Conservation (phyloP, 495 filamentous ascomycete species). For the Monascus purpureus region DNA sequence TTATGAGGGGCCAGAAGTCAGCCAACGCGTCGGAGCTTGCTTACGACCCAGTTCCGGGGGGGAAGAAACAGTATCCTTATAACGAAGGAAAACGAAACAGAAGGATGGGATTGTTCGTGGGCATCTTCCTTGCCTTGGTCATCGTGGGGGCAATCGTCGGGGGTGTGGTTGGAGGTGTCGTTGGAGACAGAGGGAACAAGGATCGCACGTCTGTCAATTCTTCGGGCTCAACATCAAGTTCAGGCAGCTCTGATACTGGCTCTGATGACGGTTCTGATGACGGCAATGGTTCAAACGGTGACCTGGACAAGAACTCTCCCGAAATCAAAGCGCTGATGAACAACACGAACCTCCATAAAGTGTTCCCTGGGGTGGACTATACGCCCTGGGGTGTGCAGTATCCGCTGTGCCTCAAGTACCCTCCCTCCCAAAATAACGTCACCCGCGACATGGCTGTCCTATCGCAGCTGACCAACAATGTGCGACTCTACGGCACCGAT, state of each 20-base stretch:
- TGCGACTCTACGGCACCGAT: slow-evolving; percentile 91
- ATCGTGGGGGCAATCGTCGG: slow-evolving; percentile 60
- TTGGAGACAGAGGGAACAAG: slow-evolving; percentile 33
- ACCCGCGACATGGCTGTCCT: slow-evolving; percentile 86
- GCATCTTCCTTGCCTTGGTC: slow-evolving; percentile 42
- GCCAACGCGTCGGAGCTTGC: slow-evolving; percentile 16
- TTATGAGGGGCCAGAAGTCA: slow-evolving; percentile 6
- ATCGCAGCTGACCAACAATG: slow-evolving; percentile 76
- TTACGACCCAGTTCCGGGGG: slow-evolving; percentile 42
- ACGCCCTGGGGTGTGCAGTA: slow-evolving; percentile 86
- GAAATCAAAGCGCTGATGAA: slow-evolving; percentile 75
- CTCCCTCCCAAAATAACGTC: slow-evolving; percentile 84
- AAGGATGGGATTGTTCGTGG: slow-evolving; percentile 57
- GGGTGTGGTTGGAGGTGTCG: slow-evolving; percentile 61
- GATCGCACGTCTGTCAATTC: slow-evolving; percentile 6
- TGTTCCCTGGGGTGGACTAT: slow-evolving; percentile 96
- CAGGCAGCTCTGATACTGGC: too few species aligned
- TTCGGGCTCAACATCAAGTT: too few species aligned
- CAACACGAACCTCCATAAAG: slow-evolving; percentile 71
- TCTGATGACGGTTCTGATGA: too few species aligned
- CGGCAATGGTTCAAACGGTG: slow-evolving; percentile 38
- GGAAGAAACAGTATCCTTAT: slow-evolving; percentile 29
- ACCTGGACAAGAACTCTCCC: slow-evolving; percentile 55
- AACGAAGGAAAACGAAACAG: slow-evolving; percentile 47
- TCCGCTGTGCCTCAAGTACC: slow-evolving; percentile 64